phyloP scores from a whole-genome alignment of 2,329 filamentous ascomycete species.

The Aspergillus amoenus region DNA sequence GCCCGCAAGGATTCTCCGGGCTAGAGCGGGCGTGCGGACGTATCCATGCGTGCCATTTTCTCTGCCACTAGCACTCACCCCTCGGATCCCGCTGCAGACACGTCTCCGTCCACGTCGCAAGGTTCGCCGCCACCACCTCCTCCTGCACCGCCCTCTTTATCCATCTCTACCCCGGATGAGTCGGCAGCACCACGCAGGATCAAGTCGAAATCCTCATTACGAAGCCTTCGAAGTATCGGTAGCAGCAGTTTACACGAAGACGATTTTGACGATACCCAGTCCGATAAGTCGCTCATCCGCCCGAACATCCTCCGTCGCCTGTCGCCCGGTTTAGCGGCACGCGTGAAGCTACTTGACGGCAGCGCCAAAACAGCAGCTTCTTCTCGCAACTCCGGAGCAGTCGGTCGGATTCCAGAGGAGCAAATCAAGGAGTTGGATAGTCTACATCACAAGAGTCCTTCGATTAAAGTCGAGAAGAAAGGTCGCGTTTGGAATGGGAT shows the following conservation, averaged over 20 bases:
- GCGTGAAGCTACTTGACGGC: constrained; percentile 43
- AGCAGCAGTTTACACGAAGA: constrained; percentile 37
- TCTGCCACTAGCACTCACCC: constrained; percentile 29
- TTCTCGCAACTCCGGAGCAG: constrained; percentile 25
- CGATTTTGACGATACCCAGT: constrained; percentile 19
- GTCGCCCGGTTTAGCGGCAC: constrained; percentile 43
- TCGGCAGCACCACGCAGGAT: constrained; percentile 28
- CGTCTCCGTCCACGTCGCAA: constrained; percentile 28
- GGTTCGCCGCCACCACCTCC: constrained; percentile 27
- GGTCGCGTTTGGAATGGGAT: constrained; percentile 38
- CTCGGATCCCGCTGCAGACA: constrained; percentile 25
- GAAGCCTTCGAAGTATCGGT: constrained; percentile 34
- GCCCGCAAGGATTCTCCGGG: constrained; percentile 11
- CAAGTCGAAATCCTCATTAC: constrained; percentile 39
- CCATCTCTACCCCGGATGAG: constrained; percentile 30
- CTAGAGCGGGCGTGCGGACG: constrained; percentile 23
- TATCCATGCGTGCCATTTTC: constrained; percentile 40
- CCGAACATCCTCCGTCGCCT: constrained; percentile 42
- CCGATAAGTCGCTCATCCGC: constrained; percentile 30
- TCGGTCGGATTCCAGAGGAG: constrained; percentile 42
- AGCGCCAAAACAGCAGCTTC: constrained; percentile 27
- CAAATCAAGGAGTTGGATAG: constrained; percentile 43
- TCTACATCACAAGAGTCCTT: constrained; percentile 35
- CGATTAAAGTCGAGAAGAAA: constrained; percentile 39
- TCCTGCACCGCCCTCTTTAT: constrained; percentile 26